These are phyloP conservation scores for Stemphylium lycopersici DNA, from an alignment of 2,329 filamentous ascomycete genomes.

Conservation along the genomic window DNA sequence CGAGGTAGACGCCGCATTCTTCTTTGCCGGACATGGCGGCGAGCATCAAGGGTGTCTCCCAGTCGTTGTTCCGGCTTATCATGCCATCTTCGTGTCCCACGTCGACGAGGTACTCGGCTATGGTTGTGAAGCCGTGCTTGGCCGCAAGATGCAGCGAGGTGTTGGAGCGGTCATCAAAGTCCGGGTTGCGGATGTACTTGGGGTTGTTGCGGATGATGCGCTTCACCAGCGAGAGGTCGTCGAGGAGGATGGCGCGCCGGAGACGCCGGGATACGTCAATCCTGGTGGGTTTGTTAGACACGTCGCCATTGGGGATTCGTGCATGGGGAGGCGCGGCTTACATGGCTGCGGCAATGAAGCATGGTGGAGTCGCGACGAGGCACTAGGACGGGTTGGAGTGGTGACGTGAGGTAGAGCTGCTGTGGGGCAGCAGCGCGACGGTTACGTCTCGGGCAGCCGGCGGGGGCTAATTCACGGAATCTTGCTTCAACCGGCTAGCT, in stretches of 20 bases:
- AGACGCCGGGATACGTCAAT: slow-evolving; percentile 79
- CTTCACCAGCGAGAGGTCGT: slow-evolving; percentile 73
- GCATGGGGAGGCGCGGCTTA: slow-evolving; percentile 17
- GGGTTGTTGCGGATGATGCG: slow-evolving; percentile 79
- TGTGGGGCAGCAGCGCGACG: slow-evolving; percentile 11
- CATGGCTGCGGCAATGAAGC: slow-evolving; percentile 30
- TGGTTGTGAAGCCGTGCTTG: slow-evolving; percentile 70
- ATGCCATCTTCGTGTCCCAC: slow-evolving; percentile 75
- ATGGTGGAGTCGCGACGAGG: slow-evolving; percentile 24
- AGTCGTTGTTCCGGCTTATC: slow-evolving; percentile 77
- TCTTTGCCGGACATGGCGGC: slow-evolving; percentile 73
- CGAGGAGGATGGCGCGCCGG: slow-evolving; percentile 79
- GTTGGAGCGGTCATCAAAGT: slow-evolving; percentile 76
- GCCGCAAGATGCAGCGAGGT: slow-evolving; percentile 84
- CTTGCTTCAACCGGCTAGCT: slow-evolving; percentile 31
- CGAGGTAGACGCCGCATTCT: slow-evolving; percentile 74
- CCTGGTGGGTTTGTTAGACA: slow-evolving; percentile 53
- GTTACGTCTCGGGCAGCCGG: slow-evolving; percentile 18
- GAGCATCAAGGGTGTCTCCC: slow-evolving; percentile 82
- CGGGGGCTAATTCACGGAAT: slow-evolving; percentile 35
- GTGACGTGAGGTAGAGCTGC: slow-evolving; percentile 15
- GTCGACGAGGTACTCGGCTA: slow-evolving; percentile 73
- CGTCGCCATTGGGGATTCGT: neutral
- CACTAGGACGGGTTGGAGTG: slow-evolving; percentile 2
- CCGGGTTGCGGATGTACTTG: slow-evolving; percentile 76